Percentiles rank a stretch among this genome's conserved stretches.
These are phyloP conservation scores for Pseudozyma tsukubaensis DNA, from an alignment of 1,284 basidiomycete species.

Conservation along the genomic window DNA sequence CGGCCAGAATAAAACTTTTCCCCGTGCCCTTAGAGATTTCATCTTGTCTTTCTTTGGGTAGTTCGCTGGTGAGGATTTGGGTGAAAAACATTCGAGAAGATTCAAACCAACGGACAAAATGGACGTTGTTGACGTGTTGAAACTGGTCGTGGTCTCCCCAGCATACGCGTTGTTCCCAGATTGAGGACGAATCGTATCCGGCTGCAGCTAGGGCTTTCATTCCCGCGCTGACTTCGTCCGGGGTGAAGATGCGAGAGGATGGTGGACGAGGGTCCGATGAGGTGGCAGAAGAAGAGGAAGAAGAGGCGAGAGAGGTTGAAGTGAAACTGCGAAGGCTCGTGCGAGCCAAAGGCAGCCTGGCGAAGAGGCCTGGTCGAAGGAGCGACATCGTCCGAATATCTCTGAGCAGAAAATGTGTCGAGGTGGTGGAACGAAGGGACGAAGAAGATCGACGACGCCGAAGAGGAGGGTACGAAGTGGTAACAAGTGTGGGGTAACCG, in stretches of 20 bases:
- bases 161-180: slow-evolving; percentile 51
- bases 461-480: background rate
- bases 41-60: slow-evolving; percentile 16
- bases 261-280: slow-evolving; percentile 15
- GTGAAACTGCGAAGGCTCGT: background rate
- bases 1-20: slow-evolving; percentile 56
- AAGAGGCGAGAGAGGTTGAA: background rate
- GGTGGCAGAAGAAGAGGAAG: background rate
- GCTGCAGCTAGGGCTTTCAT: slow-evolving; percentile 7
- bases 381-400: too few relatives aligned
- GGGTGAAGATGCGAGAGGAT: slow-evolving; percentile 14
- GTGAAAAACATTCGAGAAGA: slow-evolving; percentile 54
- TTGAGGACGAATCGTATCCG: slow-evolving; percentile 21
- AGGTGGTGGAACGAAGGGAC: background rate
- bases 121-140: slow-evolving; percentile 63
- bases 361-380: too few relatives aligned
- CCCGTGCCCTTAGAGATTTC: slow-evolving; percentile 51
- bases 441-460: background rate
- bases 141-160: slow-evolving; percentile 63
- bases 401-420: background rate
- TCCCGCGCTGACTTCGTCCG: slow-evolving; percentile 6
- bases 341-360: too few relatives aligned
- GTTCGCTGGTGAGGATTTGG: slow-evolving; percentile 1
- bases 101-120: slow-evolving; percentile 63
- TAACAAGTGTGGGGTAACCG: background rate